A percentile compares a stretch with the other conserved stretches of the same genome.
Conservation (phyloP, 192 early-diverging fungal genomes). For the Spizellomyces punctatus region DNA sequence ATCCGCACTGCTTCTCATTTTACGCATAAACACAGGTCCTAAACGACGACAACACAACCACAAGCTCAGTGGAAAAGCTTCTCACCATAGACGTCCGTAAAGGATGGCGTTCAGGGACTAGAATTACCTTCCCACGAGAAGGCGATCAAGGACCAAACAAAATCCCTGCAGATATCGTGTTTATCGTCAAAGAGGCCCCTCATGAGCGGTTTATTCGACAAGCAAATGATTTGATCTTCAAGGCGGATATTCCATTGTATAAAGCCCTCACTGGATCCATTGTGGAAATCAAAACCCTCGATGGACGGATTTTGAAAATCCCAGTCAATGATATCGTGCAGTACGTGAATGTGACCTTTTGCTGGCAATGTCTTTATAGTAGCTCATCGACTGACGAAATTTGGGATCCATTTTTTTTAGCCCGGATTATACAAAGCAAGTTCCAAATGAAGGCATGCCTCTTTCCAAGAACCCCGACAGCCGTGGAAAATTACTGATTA, state of each 20-base stretch:
- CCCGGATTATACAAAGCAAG: slow-evolving; percentile 48
- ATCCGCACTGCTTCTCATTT: background rate
- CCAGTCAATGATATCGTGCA: slow-evolving; percentile 58
- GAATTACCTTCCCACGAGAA: slow-evolving; percentile 52
- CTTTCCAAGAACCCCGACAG: slow-evolving; percentile 38
- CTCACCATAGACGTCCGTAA: slow-evolving; percentile 52
- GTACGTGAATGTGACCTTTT: slow-evolving; percentile 26
- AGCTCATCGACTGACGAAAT: too few species aligned
- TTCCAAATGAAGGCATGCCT: slow-evolving; percentile 58
- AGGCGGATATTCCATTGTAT: slow-evolving; percentile 40
- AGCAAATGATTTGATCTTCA: slow-evolving; percentile 50
- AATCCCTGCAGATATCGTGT: slow-evolving; percentile 55
- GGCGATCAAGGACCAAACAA: slow-evolving; percentile 61
- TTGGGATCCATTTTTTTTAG: slow-evolving; percentile 29
- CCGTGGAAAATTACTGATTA: slow-evolving; percentile 46
- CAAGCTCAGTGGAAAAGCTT: slow-evolving; percentile 41
- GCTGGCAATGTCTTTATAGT: too few species aligned
- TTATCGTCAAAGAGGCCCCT: slow-evolving; percentile 49
- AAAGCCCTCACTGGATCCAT: slow-evolving; percentile 51
- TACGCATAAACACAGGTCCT: slow-evolving; percentile 48
- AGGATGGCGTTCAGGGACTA: slow-evolving; percentile 55
- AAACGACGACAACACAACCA: slow-evolving; percentile 57
- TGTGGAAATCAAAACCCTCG: slow-evolving; percentile 52
- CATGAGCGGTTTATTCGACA: slow-evolving; percentile 50
- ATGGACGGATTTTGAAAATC: slow-evolving; percentile 52